Conservation (phyloP, 2,329 filamentous ascomycete genomes). For the Colletotrichum sp. region DNA sequence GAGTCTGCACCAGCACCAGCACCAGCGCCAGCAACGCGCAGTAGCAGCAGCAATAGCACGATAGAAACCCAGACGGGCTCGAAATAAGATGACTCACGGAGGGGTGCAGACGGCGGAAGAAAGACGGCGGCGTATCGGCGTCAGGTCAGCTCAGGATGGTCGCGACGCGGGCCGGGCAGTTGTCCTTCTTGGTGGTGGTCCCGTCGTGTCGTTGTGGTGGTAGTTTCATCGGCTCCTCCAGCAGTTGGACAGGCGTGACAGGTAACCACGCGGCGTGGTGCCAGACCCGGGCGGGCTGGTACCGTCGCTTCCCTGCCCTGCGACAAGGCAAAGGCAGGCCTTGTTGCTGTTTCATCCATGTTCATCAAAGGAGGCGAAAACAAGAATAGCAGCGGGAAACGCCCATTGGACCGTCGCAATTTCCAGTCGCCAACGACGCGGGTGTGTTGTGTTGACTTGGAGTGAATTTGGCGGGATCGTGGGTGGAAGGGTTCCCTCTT, state of each 20-base stretch:
- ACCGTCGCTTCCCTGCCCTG: background rate
- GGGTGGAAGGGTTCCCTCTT: background rate
- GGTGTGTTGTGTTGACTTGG: background rate
- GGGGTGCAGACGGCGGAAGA: background rate
- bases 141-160: slow-evolving; percentile 1
- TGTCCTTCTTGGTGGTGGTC: background rate
- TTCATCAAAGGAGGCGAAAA: background rate
- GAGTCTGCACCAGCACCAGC: background rate
- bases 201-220: background rate
- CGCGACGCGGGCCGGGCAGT: slow-evolving; percentile 11
- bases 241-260: background rate
- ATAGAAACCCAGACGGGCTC: background rate
- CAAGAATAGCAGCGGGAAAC: slow-evolving; percentile 6
- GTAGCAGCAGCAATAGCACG: background rate
- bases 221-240: background rate
- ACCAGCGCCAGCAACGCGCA: background rate
- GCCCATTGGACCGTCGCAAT: background rate
- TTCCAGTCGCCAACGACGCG: background rate
- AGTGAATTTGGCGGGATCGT: background rate
- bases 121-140: slow-evolving; percentile 5
- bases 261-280: background rate
- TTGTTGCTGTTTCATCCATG: background rate
- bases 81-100: slow-evolving; percentile 2
- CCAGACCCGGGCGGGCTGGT: background rate
- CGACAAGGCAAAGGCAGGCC: background rate